These are phyloP conservation scores for Borealophlyctis nickersoniae DNA, from an alignment of 192 early-diverging fungal species.

Conservation along the genomic window DNA sequence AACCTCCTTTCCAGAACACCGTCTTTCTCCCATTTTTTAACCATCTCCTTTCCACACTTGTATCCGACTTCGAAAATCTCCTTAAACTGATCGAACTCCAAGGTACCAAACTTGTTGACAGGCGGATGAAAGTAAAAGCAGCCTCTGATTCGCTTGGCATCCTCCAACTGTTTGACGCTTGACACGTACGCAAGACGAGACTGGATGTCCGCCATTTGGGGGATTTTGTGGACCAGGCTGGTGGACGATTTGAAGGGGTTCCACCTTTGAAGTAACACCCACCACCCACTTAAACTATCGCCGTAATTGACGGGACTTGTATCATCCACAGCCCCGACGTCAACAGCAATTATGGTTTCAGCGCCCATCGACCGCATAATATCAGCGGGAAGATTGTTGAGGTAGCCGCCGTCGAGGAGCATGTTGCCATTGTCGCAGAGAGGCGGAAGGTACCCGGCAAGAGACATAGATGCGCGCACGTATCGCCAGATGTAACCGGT, in stretches of 20 bases:
- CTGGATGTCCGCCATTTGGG: conserved; percentile 92
- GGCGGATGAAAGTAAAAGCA: conserved; percentile 83
- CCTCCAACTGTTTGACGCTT: conserved; percentile 79
- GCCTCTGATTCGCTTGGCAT: conserved; percentile 76
- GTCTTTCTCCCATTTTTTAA: conserved; percentile 76
- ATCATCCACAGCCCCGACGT: conserved; percentile 90
- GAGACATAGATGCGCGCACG: conserved; percentile 96
- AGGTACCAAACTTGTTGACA: conserved; percentile 76
- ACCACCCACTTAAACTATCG: conserved; percentile 90
- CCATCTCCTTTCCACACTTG: conserved; percentile 72
- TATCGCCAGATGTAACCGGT: conserved; percentile 96
- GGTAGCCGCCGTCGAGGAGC: conserved; percentile 98
- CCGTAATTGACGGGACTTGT: conserved; percentile 89
- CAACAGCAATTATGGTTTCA: conserved; percentile 88
- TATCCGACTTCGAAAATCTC: conserved; percentile 88
- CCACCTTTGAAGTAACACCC: conserved; percentile 72
- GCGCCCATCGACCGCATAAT: conserved; percentile 74
- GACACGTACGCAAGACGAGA: conserved; percentile 89
- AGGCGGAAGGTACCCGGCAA: conserved; percentile 93
- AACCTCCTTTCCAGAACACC: conserved; percentile 59
- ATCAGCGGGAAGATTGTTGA: conserved; percentile 94
- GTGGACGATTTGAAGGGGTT: conserved; percentile 65
- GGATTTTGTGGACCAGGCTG: conserved; percentile 63
- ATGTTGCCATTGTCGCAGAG: conserved; percentile 95
- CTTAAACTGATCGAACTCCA: conserved; percentile 89